Conservation (phyloP, 371 early-diverging fungal genomes). For the Mortierella sp. region DNA sequence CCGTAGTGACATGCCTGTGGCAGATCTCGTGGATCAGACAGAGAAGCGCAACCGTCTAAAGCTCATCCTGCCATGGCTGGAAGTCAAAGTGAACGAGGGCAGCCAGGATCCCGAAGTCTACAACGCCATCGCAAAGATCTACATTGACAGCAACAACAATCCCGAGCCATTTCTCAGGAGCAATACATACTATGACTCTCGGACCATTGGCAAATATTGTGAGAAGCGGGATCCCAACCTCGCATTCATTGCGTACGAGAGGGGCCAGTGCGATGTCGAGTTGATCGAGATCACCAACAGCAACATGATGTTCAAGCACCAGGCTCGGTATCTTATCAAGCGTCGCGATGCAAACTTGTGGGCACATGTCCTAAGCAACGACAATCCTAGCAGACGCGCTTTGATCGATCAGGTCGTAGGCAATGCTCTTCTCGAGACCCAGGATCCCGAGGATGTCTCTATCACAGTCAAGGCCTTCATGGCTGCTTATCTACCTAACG, state of each 20-base stretch:
- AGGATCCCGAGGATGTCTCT: conserved; percentile 97
- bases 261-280: conserved; percentile 95
- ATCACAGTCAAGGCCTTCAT: conserved; percentile 97
- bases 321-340: conserved; percentile 94
- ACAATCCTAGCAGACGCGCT: conserved; percentile 85
- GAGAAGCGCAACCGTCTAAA: conserved; percentile 97
- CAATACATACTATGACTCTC: conserved; percentile 77
- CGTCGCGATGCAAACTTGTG: conserved; percentile 89
- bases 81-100: conserved; percentile 87
- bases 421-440: conserved; percentile 93
- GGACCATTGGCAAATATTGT: conserved; percentile 94
- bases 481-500: conserved; percentile 94
- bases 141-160: conserved; percentile 98
- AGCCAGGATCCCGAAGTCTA: conserved; percentile 88
- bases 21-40: conserved; percentile 89
- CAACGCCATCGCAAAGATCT: conserved; percentile 98
- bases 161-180: conserved; percentile 95
- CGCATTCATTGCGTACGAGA: conserved; percentile 94
- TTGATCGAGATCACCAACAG: conserved; percentile 94
- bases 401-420: conserved; percentile 92
- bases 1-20: conserved; percentile 83
- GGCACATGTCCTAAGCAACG: conserved; percentile 81
- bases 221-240: conserved; percentile 97
- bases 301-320: conserved; percentile 98
- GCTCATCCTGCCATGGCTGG: conserved; percentile 93